Evolutionary conservation across 768 basidiomycete species (phyloP).

Genomic region (Boletus pseudopeckii): DNA sequence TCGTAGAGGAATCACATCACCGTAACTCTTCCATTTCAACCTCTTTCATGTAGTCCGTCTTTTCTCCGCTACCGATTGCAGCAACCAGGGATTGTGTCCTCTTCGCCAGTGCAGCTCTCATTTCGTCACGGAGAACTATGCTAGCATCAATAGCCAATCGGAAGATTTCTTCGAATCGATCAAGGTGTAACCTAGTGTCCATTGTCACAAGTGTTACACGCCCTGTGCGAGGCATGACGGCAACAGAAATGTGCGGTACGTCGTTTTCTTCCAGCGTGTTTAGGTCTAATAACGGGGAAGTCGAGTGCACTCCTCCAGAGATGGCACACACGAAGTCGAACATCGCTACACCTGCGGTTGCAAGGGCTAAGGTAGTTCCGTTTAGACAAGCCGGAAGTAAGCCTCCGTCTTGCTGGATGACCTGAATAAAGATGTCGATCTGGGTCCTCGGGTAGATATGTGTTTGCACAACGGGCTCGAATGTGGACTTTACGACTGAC

Average conservation of each 20-base stretch:
- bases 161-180: constrained; percentile 89
- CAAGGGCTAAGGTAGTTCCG: constrained; percentile 88
- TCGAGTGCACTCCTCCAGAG: constrained; percentile 81
- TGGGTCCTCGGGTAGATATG: constrained; percentile 90
- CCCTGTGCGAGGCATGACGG: constrained; percentile 81
- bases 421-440: constrained; percentile 91
- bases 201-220: constrained; percentile 86
- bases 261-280: constrained; percentile 88
- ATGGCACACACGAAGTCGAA: constrained; percentile 89
- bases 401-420: constrained; percentile 92
- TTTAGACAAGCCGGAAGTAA: constrained; percentile 91
- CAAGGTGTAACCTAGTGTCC: constrained; percentile 92
- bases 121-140: constrained; percentile 75
- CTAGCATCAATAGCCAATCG: constrained; percentile 74
- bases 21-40: constrained; percentile 39
- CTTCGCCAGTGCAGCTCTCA: constrained; percentile 66
- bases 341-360: constrained; percentile 87
- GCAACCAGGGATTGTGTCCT: constrained; percentile 61
- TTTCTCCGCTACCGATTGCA: constrained; percentile 53
- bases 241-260: constrained; percentile 84
- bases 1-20: constrained; percentile 15
- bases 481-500: constrained; percentile 85
- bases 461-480: constrained; percentile 92
- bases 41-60: constrained; percentile 30
- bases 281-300: constrained; percentile 81